These are phyloP conservation scores for Ascochyta pisi DNA, from an alignment of 2,329 filamentous ascomycete species.

Conservation along the genomic window DNA sequence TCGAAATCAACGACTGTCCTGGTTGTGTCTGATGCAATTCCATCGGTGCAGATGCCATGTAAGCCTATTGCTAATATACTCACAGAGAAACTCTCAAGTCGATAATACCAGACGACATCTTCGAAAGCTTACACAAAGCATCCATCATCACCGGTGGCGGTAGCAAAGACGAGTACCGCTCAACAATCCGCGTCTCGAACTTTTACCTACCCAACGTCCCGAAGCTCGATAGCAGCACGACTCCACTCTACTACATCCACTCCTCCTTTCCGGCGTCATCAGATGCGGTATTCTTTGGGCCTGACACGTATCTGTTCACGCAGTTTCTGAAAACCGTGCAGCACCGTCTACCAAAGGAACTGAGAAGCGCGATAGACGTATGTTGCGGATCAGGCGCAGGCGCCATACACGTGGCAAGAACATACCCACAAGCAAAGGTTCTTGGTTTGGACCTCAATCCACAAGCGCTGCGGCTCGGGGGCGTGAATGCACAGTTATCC, in stretches of 20 bases:
- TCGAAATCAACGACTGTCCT: not conserved
- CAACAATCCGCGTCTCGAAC: constrained; percentile 31
- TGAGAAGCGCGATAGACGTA: constrained; percentile 28
- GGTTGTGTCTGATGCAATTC: no score
- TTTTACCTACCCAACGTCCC: constrained; percentile 25
- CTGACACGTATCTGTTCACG: constrained; percentile 34
- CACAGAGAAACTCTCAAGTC: constrained; percentile 20
- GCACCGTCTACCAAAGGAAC: constrained; percentile 15
- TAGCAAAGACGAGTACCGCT: constrained; percentile 18
- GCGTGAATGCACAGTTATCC: constrained; percentile 27
- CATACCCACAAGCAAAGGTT: constrained; percentile 24
- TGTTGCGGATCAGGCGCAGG: constrained; percentile 35
- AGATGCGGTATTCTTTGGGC: constrained; percentile 34
- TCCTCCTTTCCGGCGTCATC: constrained; percentile 30
- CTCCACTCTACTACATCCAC: constrained; percentile 31
- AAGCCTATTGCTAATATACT: not conserved
- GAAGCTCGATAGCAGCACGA: not conserved
- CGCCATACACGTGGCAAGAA: constrained; percentile 33
- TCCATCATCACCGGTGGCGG: constrained; percentile 14
- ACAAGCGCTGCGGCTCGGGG: constrained; percentile 24
- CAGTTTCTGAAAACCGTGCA: constrained; percentile 23
- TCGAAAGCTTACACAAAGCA: constrained; percentile 16
- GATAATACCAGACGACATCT: constrained; percentile 24
- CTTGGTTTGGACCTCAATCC: constrained; percentile 32
- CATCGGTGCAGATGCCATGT: no score